These are phyloP conservation scores for Scheffersomyces insectosa DNA, from an alignment of 1,139 yeast species.

Conservation along the genomic window DNA sequence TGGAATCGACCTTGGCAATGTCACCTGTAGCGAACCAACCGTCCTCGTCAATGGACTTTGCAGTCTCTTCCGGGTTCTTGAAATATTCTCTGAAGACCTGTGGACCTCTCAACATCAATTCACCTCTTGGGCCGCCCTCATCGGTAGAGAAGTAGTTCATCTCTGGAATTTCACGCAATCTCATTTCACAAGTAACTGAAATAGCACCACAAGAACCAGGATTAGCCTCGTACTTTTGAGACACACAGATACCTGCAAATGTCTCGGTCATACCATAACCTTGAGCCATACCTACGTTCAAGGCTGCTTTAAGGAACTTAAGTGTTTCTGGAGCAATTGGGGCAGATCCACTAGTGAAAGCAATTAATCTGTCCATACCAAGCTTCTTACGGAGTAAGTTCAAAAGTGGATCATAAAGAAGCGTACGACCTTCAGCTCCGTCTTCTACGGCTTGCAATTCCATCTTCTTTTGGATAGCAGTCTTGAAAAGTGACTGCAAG, in stretches of 20 bases:
- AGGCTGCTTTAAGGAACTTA: constrained; percentile 40
- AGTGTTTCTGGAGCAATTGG: constrained; percentile 45
- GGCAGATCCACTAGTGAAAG: constrained; percentile 41
- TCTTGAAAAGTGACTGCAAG: constrained; percentile 24
- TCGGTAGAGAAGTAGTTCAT: constrained; percentile 36
- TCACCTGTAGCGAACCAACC: constrained; percentile 79
- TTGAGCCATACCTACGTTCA: constrained; percentile 40
- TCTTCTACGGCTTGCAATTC: constrained; percentile 30
- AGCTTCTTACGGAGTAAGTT: constrained; percentile 31
- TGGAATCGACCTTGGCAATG: constrained; percentile 55
- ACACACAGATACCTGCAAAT: constrained; percentile 40
- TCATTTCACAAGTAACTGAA: constrained; percentile 34
- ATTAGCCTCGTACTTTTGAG: constrained; percentile 30
- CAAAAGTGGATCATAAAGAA: constrained; percentile 32
- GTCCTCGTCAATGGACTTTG: constrained; percentile 21
- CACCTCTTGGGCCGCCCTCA: constrained; percentile 43
- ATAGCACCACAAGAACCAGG: constrained; percentile 47
- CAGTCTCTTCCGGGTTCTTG: constrained; percentile 42
- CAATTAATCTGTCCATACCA: constrained; percentile 34
- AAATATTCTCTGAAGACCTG: constrained; percentile 40
- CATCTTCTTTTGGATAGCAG: constrained; percentile 33
- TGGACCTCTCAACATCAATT: constrained; percentile 40
- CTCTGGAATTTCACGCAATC: constrained; percentile 38
- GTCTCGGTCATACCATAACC: constrained; percentile 52
- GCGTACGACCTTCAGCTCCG: constrained; percentile 29